Percentiles rank a stretch among this genome's conserved stretches.
Conservation (phyloP, 2,329 filamentous ascomycete genomes). For the Daldinia sp. region DNA sequence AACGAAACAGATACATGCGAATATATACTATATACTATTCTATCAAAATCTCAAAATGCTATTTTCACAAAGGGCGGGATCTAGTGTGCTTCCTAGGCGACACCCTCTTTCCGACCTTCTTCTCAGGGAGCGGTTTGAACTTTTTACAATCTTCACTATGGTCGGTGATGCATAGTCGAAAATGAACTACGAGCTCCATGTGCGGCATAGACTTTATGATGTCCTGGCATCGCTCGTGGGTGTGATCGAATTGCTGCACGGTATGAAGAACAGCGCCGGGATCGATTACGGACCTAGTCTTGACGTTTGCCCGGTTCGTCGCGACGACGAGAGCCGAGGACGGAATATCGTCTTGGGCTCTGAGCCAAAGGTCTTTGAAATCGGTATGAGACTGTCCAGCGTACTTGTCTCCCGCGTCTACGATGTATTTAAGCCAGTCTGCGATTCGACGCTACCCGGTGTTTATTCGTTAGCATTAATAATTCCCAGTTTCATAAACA, state of each 20-base stretch:
- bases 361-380: slow-evolving; percentile 28
- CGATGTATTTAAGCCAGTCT: slow-evolving; percentile 23
- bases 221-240: slow-evolving; percentile 22
- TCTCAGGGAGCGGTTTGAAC: not conserved
- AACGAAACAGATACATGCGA: not conserved
- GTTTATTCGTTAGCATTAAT: not conserved
- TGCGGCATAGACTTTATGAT: slow-evolving; percentile 26
- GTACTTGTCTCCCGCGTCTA: slow-evolving; percentile 14
- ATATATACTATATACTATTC: not conserved
- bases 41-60: not conserved
- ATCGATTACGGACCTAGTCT: slow-evolving; percentile 25
- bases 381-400: slow-evolving; percentile 15
- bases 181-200: slow-evolving; percentile 31
- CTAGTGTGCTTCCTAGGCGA: not conserved
- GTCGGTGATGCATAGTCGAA: slow-evolving; percentile 31
- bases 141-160: slow-evolving; percentile 13
- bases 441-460: slow-evolving; percentile 17
- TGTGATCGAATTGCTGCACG: slow-evolving; percentile 26
- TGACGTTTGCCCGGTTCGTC: slow-evolving; percentile 1
- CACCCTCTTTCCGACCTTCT: slow-evolving; percentile 1
- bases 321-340: slow-evolving; percentile 21
- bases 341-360: slow-evolving; percentile 22
- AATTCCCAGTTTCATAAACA: not conserved
- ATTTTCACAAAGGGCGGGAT: not conserved
- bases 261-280: slow-evolving; percentile 22